Evolutionary conservation across 148 eudicot genomes (phyloP).

Genomic region (Rhododendron kiyosumense): DNA sequence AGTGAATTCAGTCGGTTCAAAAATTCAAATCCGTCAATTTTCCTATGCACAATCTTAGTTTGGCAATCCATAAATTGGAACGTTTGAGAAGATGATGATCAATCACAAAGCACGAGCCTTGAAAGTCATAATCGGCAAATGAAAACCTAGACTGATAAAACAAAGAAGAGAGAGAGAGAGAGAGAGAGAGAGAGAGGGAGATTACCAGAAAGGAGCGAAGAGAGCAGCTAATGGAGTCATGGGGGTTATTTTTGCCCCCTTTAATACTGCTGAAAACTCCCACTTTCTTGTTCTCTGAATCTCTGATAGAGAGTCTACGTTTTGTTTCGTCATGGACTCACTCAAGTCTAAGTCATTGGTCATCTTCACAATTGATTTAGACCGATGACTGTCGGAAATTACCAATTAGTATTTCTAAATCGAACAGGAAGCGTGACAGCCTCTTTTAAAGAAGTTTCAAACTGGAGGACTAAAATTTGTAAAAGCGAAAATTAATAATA

Average conservation of each 20-base stretch:
- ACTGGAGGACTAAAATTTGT: not conserved
- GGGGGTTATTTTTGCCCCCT: not conserved
- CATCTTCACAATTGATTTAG: not conserved
- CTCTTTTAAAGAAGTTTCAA: too few relatives aligned
- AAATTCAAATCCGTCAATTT: not conserved
- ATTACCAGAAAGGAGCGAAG: not conserved
- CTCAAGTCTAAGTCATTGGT: not conserved
- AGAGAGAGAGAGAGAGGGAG: conserved; percentile 2
- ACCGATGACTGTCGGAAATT: not conserved
- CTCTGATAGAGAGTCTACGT: too few relatives aligned
- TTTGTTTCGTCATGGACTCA: not conserved
- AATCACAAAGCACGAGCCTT: not conserved
- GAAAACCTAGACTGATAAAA: not conserved
- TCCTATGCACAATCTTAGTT: not conserved
- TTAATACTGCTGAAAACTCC: not conserved
- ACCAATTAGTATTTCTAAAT: too few relatives aligned
- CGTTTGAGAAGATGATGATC: not conserved
- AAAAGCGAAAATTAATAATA: too few relatives aligned
- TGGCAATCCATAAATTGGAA: not conserved
- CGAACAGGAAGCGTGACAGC: too few relatives aligned
- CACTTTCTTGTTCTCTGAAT: not conserved
- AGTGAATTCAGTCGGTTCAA: not conserved
- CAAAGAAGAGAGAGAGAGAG: not conserved
- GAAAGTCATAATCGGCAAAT: not conserved
- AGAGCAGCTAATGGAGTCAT: not conserved